Conservation (phyloP, 306 rosid genomes). For the Cucumis hystrix region DNA sequence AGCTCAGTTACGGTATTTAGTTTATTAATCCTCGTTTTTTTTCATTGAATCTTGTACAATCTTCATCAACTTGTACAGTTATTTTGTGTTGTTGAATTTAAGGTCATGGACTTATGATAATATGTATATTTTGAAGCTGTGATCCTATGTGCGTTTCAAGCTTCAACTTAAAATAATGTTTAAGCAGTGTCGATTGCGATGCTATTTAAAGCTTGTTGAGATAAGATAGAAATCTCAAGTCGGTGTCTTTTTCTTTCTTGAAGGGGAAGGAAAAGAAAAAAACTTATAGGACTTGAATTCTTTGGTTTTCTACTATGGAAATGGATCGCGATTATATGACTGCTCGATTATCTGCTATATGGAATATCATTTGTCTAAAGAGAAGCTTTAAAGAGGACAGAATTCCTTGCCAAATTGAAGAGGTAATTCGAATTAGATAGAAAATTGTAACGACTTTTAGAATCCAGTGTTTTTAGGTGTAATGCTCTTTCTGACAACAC, state of each 20-base stretch:
- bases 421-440: slow-evolving; percentile 18
- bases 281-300: neutral
- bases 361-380: slow-evolving; percentile 13
- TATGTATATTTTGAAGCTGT: neutral
- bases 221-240: neutral
- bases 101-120: neutral
- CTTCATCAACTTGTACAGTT: neutral
- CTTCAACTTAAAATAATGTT: neutral
- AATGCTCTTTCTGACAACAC: neutral
- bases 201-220: neutral
- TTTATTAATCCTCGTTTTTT: neutral
- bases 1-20: neutral
- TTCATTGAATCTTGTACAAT: neutral
- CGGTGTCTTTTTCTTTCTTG: neutral
- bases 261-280: neutral
- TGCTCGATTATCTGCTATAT: slow-evolving; percentile 19
- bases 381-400: slow-evolving; percentile 26
- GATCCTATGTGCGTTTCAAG: neutral
- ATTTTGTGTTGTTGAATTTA: neutral
- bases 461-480: neutral
- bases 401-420: slow-evolving; percentile 49
- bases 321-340: slow-evolving; percentile 16
- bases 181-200: neutral
- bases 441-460: neutral
- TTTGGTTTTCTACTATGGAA: slow-evolving; percentile 4